Evolutionary conservation across 108 stramenopile genomes (phyloP).

Genomic region (Nitzschia palea): DNA sequence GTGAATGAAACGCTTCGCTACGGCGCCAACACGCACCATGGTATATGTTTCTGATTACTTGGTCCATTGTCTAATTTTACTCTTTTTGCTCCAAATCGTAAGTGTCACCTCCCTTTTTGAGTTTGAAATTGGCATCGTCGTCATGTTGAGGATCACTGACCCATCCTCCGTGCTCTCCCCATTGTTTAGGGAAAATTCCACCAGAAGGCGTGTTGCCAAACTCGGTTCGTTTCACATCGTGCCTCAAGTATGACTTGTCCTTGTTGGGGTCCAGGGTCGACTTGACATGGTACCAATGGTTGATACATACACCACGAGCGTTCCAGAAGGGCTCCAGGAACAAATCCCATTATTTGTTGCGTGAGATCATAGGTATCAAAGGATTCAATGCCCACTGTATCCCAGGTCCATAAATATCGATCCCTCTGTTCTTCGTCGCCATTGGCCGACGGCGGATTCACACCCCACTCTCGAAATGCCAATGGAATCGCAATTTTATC

Average conservation of each 20-base stretch:
- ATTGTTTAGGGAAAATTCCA: slow-evolving; percentile 26
- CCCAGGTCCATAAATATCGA: slow-evolving; percentile 56
- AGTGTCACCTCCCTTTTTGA: slow-evolving; percentile 8
- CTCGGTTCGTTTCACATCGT: slow-evolving; percentile 3
- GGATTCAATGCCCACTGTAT: slow-evolving; percentile 36
- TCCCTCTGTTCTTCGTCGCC: slow-evolving; percentile 53
- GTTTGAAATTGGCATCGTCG: slow-evolving; percentile 4
- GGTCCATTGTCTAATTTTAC: too few species aligned
- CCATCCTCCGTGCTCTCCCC: slow-evolving; percentile 40
- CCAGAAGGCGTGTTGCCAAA: slow-evolving; percentile 40
- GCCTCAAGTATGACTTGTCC: slow-evolving; percentile 13
- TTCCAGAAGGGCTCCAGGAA: slow-evolving; percentile 77
- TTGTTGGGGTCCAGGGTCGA: slow-evolving; percentile 32
- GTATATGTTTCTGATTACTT: too few species aligned
- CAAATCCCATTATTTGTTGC: slow-evolving; percentile 29
- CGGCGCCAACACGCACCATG: neutral
- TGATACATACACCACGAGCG: slow-evolving; percentile 77
- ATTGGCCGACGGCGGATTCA: slow-evolving; percentile 21
- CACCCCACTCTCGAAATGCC: slow-evolving; percentile 36
- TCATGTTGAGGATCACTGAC: slow-evolving; percentile 33
- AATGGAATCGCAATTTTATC: slow-evolving; percentile 55
- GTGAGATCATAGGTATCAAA: slow-evolving; percentile 26
- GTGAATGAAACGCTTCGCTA: neutral
- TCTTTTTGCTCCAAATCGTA: slow-evolving; percentile 12
- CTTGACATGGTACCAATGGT: slow-evolving; percentile 63